Evolutionary conservation across 164 flowering plant species (phyloP), one percentile per base, ranked within the genome.

Genomic region (Vitis rotundifolia): DNA sequence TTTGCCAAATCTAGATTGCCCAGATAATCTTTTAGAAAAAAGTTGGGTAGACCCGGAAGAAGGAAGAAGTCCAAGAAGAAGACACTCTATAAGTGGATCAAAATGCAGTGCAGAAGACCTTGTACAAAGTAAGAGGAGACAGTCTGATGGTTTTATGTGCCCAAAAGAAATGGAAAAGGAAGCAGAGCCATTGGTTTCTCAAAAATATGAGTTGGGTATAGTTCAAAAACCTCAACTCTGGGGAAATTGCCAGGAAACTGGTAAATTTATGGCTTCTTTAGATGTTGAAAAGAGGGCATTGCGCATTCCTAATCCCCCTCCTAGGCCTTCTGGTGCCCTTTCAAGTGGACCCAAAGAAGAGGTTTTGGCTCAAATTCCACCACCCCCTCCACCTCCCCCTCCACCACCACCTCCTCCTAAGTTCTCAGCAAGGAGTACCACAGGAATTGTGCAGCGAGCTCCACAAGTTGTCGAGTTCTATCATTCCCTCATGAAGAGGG

Each of bases 401-500:
- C 94, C 87, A 0, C 93, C 94, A 0, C 94, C 90, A n/a, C 93
- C 90, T 2, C 92, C 91, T 63, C 89, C 85, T 5, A 84, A 78
- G 77, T 72, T 82, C 29, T 60, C 80, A 9, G 74, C 50, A 22
- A 83, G 72, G 68, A 83, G 69, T 60, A 75, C 68, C 28, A 53
- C 86, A 3, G 90, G 81, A 60, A 71, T 29, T 58, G 89, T 93
- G 50, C 88, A 90, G 73, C 83, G 96, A 29, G 98, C 92, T 12
- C 98, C 98, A 28, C 89, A 94, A 78, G 98, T 94, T 2, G 98
- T 94, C 57, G 97, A 92, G 74, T 85, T 94, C 64, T 94, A 94
- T 71, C 98, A 94, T 82, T 86, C 98, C 56, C 83, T 92, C 15
- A 94, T 94, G 98, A 91, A 86, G 84, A 83, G 97, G 71, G 98